Evolutionary conservation across 1,139 yeast species (phyloP), one percentile per base, ranked within the genome.

Genomic region (Debaryomyces nepalensis): DNA sequence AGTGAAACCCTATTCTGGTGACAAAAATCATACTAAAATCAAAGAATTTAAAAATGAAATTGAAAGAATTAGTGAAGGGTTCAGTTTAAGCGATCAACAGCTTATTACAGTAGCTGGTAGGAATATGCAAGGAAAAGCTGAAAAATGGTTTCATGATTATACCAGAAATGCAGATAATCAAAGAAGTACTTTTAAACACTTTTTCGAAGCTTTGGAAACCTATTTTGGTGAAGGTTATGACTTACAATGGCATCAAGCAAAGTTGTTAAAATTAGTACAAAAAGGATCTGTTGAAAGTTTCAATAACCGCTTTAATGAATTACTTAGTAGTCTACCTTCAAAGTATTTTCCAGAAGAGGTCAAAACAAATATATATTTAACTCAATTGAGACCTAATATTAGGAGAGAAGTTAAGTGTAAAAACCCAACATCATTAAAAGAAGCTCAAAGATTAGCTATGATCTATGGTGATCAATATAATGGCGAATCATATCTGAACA

Each of bases 351-450:
- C 18, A 11, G 30, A 27, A 27, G 31, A 27, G 4, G 10, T 27
- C 10, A 27, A 27, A 16, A 15, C 15, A 15, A 16, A 14, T 15
- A 27, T 19, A 10, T 27, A 27, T 27, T 27, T 27, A 9, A 15
- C 20, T 10, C 18, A 27, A 8, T 9, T 27, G 10, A 27, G 15
- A 27, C 10, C 31, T 5, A 14, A 14, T 14, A 15, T 27, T 15
- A 27, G 20, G n/a, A 15, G 31, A 15, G 31, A 27, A 14, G 20
- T 27, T 27, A 27, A 27, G 15, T 15, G 18, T 27, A 27, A 16
- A 27, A 16, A 12, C 2, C 31, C 19, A 15, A 3, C 2, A 5
- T 7, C 18, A 3, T 15, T 27, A 15, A 16, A 15, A 15, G 20
- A 15, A 3, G 20, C 31, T 27, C 18, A 15, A 16, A 14, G 20